Evolutionary conservation across 208 protist genomes (phyloP).

Genomic region (Leishmania braziliensis): DNA sequence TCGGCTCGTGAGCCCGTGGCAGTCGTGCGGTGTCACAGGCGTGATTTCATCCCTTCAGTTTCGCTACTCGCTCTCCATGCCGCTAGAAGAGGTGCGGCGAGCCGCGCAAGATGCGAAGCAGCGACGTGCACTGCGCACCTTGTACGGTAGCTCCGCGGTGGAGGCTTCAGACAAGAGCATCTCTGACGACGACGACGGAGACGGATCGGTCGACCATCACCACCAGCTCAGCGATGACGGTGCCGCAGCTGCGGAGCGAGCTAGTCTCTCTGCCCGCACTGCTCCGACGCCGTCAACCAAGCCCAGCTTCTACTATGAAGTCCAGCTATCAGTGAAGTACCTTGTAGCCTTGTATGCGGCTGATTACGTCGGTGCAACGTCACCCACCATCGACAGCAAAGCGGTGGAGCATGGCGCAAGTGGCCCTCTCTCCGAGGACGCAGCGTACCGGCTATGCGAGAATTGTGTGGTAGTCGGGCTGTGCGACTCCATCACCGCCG

Average conservation of each 20-base stretch:
- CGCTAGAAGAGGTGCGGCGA: slow-evolving; percentile 20
- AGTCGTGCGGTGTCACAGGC: neutral
- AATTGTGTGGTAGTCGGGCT: slow-evolving; percentile 35
- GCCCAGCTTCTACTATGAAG: slow-evolving; percentile 70
- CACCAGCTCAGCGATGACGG: neutral
- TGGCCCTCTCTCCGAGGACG: slow-evolving; percentile 2
- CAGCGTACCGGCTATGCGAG: slow-evolving; percentile 1
- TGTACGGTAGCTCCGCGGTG: slow-evolving; percentile 9
- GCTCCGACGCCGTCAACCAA: neutral
- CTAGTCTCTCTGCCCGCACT: neutral
- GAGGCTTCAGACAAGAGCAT: neutral
- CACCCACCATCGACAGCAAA: neutral
- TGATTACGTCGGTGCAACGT: neutral
- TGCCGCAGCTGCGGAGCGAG: neutral
- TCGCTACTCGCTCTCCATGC: slow-evolving; percentile 19
- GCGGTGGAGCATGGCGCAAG: neutral
- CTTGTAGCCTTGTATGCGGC: slow-evolving; percentile 40
- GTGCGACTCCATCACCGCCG: slow-evolving; percentile 20
- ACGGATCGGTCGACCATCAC: neutral
- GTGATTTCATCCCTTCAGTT: neutral
- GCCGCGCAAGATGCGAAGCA: slow-evolving; percentile 27
- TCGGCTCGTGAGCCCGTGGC: slow-evolving; percentile 15
- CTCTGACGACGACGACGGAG: neutral
- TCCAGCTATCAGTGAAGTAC: slow-evolving; percentile 66
- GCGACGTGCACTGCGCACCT: slow-evolving; percentile 14